A percentile compares a stretch with the other conserved stretches of the same genome.
Evolutionary conservation across 345 rosid species (phyloP).

Genomic region (Gossypium longicalyx): DNA sequence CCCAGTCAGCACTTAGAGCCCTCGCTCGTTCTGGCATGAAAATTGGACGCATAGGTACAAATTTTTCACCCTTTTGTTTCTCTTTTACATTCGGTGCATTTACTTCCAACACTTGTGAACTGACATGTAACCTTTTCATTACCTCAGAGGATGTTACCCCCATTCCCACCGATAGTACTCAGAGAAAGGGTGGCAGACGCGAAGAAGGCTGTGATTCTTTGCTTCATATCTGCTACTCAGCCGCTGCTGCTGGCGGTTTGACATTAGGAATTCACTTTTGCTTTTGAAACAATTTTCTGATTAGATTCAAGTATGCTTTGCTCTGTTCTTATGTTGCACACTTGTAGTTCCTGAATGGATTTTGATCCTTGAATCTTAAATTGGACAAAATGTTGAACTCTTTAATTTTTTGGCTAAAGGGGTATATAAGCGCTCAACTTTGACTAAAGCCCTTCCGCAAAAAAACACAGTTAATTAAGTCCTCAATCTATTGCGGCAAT

Average conservation of each 20-base stretch:
- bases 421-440: too few relatives aligned
- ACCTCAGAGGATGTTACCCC: slow-evolving; percentile 89
- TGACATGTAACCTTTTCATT: not conserved
- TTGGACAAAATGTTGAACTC: slow-evolving; percentile 2
- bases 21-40: slow-evolving; percentile 97
- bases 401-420: not conserved
- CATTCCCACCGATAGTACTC: slow-evolving; percentile 55
- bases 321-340: slow-evolving; percentile 11
- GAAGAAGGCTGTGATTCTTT: slow-evolving; percentile 64
- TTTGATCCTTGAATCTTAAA: not conserved
- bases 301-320: slow-evolving; percentile 5
- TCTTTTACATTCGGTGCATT: not conserved
- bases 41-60: slow-evolving; percentile 73
- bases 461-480: too few relatives aligned
- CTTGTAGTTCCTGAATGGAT: slow-evolving; percentile 18
- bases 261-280: slow-evolving; percentile 3
- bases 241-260: not conserved
- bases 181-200: slow-evolving; percentile 56
- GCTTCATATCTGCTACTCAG: slow-evolving; percentile 6
- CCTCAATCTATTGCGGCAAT: too few relatives aligned
- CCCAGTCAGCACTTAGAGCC: slow-evolving; percentile 90
- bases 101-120: not conserved
- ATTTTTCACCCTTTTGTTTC: not conserved
- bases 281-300: not conserved
- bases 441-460: too few relatives aligned